Evolutionary conservation across 2,329 filamentous ascomycete species (phyloP), one percentile per base, ranked within the genome.

Genomic region (Ophiostoma angusticollis): DNA sequence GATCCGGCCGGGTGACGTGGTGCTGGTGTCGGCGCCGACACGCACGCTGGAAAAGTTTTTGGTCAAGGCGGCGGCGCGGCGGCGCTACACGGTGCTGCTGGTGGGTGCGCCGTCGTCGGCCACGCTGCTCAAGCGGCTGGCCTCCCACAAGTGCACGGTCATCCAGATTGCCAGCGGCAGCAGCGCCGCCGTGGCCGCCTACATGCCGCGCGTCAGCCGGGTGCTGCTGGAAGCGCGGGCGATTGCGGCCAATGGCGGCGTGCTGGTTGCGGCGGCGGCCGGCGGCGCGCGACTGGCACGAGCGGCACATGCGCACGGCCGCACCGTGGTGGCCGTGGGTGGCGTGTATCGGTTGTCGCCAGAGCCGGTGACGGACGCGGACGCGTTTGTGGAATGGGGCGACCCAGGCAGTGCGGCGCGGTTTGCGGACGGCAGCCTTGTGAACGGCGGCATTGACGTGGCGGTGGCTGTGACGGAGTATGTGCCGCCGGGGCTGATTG

Each of bases 201-300:
- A 96, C 52, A 96, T 98, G 84, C 83, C 87, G 8, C 78, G 82
- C 44, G 84, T 95, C 50, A 93, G 89, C 67, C 95, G 95, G 63
- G 89, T 98, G 45, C 83, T 98, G 35, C 68, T 98, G 6, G 80
- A 83, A 11, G 89, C 89, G 6, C 81, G 87, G 53, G 80, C 83
- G 4, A 84, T 98, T 21, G 76, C 93, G 32, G 84, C 84, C 35
- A 91, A 93, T 52, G 91, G 91, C 37, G 83, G 83, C 6, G 73
- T 94, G 19, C 71, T 96, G 21, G n/a, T n/a, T n/a, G n/a, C n/a
- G n/a, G 82, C 85, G 14, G 80, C 86, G 29, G 78, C 82, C 5
- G 91, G 91, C n/a, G 82, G 84, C 9, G 77, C 76, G 16, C 76
- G 83, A 29, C 82, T 96, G 47, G 85, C 87, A 5, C 78, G 80